Percentiles rank a stretch among this genome's conserved stretches.
phyloP scores from a whole-genome alignment of 148 eudicot species.

The Spergularia bocconei region DNA sequence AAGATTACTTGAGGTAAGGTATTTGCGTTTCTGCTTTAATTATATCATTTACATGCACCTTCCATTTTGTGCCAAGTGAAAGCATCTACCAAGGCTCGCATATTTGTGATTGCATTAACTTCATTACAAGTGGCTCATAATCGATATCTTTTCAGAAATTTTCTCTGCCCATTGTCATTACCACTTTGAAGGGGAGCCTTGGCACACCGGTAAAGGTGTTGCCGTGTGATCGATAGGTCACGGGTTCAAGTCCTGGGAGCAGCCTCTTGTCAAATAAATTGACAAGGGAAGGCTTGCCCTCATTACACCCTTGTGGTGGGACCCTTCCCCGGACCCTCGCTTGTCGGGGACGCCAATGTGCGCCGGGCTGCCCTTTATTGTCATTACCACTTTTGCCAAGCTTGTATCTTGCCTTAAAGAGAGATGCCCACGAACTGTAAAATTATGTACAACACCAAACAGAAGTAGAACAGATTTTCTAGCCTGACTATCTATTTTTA shows the following conservation, averaged over 20 bases:
- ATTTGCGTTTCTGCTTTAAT: conserved; percentile 11
- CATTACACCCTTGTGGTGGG: too few species aligned
- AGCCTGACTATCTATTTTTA: too few species aligned
- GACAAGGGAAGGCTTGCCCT: too few species aligned
- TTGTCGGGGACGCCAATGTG: too few species aligned
- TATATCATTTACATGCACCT: conserved; percentile 11
- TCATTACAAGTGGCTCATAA: background rate
- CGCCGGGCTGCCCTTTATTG: conserved; percentile 4
- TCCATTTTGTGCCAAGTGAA: background rate
- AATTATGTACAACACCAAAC: background rate
- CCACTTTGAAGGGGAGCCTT: too few species aligned
- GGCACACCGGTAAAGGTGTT: too few species aligned
- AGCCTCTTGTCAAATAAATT: too few species aligned
- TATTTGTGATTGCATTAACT: background rate
- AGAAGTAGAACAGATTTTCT: too few species aligned
- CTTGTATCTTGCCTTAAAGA: background rate
- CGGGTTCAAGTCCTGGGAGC: too few species aligned
- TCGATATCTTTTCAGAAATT: background rate
- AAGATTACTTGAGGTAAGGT: conserved; percentile 56
- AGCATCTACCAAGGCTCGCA: background rate
- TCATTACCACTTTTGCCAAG: background rate
- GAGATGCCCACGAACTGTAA: background rate
- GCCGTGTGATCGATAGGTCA: too few species aligned
- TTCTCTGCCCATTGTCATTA: background rate
- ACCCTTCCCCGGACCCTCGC: too few species aligned